Conservation (phyloP, 2,329 filamentous ascomycete genomes). For the Aciculosporium take region DNA sequence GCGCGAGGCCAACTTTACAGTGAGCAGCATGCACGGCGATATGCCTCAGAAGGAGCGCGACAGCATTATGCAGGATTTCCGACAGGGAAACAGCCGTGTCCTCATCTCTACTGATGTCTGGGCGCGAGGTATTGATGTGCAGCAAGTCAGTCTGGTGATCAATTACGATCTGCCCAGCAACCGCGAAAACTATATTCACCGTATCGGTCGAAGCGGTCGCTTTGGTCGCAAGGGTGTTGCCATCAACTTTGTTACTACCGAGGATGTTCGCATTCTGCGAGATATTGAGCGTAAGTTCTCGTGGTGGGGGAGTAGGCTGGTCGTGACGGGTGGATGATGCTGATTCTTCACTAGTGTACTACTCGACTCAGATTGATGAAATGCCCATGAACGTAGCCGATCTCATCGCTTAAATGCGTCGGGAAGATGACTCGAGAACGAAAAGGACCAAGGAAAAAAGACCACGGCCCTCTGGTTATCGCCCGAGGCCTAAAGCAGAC, state of each 20-base stretch:
- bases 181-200: conserved; percentile 99
- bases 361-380: conserved; percentile 93
- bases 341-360: conserved; percentile 53
- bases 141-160: conserved; percentile 95
- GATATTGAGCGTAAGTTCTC: conserved; percentile 76
- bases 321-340: conserved; percentile 9
- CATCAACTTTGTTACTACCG: conserved; percentile 98
- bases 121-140: conserved; percentile 96
- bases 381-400: conserved; percentile 92
- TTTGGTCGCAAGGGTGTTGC: conserved; percentile 98
- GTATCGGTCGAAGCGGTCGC: conserved; percentile 86
- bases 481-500: neutral
- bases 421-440: neutral
- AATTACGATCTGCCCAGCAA: conserved; percentile 98
- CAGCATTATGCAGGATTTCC: conserved; percentile 98
- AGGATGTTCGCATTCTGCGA: conserved; percentile 91
- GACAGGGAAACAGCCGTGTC: conserved; percentile 89
- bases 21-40: conserved; percentile 96
- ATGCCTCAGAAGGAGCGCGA: conserved; percentile 98
- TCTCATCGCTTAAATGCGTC: conserved; percentile 34
- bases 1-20: conserved; percentile 96
- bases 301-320: neutral
- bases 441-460: neutral
- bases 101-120: conserved; percentile 96
- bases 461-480: neutral